A percentile compares a stretch with the other conserved stretches of the same genome.
These are phyloP conservation scores for Leptomonas pyrrhocoris DNA, from an alignment of 208 protist species.

Conservation along the genomic window DNA sequence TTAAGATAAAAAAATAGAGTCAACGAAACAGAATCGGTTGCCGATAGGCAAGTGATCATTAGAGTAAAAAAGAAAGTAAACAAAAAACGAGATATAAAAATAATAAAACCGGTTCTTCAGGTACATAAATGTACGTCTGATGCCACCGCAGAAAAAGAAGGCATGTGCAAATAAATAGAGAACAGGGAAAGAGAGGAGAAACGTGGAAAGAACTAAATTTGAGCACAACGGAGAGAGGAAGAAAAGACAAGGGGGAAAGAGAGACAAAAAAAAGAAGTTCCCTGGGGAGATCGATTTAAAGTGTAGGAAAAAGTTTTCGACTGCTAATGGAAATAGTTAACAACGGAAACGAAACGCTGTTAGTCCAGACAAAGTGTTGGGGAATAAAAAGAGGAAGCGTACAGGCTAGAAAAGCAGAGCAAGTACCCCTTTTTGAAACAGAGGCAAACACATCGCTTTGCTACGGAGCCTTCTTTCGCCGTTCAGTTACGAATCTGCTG, in stretches of 20 bases:
- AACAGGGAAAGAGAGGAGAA: constrained; percentile 5
- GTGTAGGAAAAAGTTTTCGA: constrained; percentile 8
- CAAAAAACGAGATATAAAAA: background rate
- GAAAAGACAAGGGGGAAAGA: background rate
- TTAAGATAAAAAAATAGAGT: constrained; percentile 1
- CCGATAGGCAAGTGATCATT: background rate
- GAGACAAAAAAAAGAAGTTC: constrained; percentile 14
- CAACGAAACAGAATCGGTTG: background rate
- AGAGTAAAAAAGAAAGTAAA: background rate
- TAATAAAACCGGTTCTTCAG: background rate
- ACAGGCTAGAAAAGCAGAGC: constrained; percentile 6
- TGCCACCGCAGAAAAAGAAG: constrained; percentile 11
- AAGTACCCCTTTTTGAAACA: background rate
- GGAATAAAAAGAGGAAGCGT: constrained; percentile 1
- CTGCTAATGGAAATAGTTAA: constrained; percentile 14
- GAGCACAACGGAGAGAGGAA: background rate
- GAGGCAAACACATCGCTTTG: constrained; percentile 2
- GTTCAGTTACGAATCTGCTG: constrained; percentile 17
- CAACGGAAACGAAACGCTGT: constrained; percentile 14
- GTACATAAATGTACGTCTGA: constrained; percentile 1
- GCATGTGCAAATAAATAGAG: background rate
- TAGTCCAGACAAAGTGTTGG: constrained; percentile 7
- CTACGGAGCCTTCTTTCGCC: background rate
- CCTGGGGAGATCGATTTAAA: constrained; percentile 18
- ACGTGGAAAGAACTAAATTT: constrained; percentile 3